These are phyloP conservation scores for Rhodotorula graminis DNA, from an alignment of 768 basidiomycete species.

Conservation along the genomic window DNA sequence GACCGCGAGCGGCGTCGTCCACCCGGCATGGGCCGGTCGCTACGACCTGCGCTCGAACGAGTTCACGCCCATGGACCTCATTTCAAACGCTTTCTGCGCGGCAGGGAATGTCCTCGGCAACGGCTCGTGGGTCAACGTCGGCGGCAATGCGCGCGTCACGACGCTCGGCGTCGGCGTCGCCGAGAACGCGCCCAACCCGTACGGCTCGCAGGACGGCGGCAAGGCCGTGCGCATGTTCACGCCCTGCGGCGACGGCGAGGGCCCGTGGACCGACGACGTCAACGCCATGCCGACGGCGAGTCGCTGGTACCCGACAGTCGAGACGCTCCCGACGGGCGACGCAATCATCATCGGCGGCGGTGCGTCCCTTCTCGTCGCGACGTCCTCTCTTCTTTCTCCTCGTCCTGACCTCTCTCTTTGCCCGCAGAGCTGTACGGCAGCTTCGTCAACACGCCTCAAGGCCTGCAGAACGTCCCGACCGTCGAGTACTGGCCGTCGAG, in stretches of 20 bases:
- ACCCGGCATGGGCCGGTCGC: conserved; percentile 50
- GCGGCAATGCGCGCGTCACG: conserved; percentile 40
- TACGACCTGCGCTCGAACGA: conserved; percentile 58
- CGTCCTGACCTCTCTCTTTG: neutral
- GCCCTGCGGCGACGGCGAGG: conserved; percentile 63
- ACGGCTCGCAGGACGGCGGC: conserved; percentile 63
- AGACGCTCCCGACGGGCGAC: conserved; percentile 65
- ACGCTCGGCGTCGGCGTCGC: conserved; percentile 35
- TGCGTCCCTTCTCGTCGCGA: neutral
- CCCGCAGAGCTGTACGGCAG: conserved; percentile 53
- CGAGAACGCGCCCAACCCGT: conserved; percentile 51
- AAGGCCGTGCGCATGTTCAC: conserved; percentile 50
- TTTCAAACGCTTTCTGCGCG: conserved; percentile 21
- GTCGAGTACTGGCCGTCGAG: conserved; percentile 43
- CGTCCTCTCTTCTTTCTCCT: no score
- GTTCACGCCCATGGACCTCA: no score
- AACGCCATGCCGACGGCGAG: conserved; percentile 15
- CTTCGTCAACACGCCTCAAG: conserved; percentile 61
- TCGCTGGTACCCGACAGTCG: conserved; percentile 74
- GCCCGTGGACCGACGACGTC: conserved; percentile 52
- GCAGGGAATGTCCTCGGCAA: conserved; percentile 39
- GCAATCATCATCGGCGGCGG: conserved; percentile 56
- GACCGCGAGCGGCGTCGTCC: conserved; percentile 48
- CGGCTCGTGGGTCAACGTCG: conserved; percentile 41
- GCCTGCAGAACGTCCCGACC: conserved; percentile 67